Evolutionary conservation across 768 basidiomycete genomes (phyloP).

Genomic region (Fibroporia radiculosa): DNA sequence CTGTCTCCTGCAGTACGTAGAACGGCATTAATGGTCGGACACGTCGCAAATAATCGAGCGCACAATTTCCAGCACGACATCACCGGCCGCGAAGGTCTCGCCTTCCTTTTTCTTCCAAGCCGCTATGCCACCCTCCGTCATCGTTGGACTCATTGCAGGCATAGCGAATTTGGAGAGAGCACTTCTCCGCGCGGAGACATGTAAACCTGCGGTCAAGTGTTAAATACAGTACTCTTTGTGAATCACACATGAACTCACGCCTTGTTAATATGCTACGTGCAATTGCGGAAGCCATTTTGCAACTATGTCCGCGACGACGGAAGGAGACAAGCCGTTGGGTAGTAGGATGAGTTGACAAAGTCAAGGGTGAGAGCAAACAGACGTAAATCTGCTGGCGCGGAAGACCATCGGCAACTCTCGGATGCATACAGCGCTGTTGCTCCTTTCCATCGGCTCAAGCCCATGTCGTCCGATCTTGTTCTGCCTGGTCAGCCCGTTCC

Average conservation of each 20-base stretch:
- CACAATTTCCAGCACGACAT: slow-evolving; percentile 95
- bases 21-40: slow-evolving; percentile 1
- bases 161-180: slow-evolving; percentile 86
- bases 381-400: slow-evolving; percentile 14
- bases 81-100: slow-evolving; percentile 80
- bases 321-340: slow-evolving; percentile 17
- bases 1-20: slow-evolving; percentile 71
- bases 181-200: slow-evolving; percentile 69
- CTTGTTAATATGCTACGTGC: slow-evolving; percentile 55
- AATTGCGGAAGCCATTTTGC: slow-evolving; percentile 54
- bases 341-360: slow-evolving; percentile 16
- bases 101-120: slow-evolving; percentile 98
- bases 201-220: slow-evolving; percentile 80
- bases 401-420: slow-evolving; percentile 15
- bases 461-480: slow-evolving; percentile 27
- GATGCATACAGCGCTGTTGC: neutral
- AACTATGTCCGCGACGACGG: slow-evolving; percentile 18
- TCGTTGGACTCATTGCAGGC: slow-evolving; percentile 99
- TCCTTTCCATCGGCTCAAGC: neutral
- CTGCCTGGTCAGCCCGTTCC: slow-evolving; percentile 77
- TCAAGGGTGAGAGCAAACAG: slow-evolving; percentile 22
- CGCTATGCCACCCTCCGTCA: slow-evolving; percentile 99
- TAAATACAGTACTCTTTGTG: neutral
- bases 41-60: slow-evolving; percentile 21
- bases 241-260: slow-evolving; percentile 31